Percentiles rank a stretch among this genome's conserved stretches.
Evolutionary conservation across 1,284 basidiomycete species (phyloP).

Genomic region (Naganishia albida): DNA sequence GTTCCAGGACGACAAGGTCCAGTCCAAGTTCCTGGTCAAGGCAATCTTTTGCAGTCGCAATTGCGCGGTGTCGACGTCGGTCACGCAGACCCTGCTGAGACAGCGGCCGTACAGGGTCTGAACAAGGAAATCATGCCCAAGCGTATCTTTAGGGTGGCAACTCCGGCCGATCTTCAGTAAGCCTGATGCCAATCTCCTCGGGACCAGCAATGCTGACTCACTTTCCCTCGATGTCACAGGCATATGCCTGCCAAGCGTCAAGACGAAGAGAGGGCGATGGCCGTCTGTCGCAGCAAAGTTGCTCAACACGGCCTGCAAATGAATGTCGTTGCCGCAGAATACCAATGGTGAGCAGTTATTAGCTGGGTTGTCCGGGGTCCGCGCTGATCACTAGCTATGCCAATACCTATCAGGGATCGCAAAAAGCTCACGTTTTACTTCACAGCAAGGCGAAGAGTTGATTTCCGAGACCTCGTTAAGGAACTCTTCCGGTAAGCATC

Average conservation of each 20-base stretch:
- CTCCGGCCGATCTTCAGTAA: constrained; percentile 77
- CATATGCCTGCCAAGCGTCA: constrained; percentile 74
- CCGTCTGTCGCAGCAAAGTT: constrained; percentile 87
- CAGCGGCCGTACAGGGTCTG: constrained; percentile 38
- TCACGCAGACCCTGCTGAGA: constrained; percentile 43
- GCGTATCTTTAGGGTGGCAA: constrained; percentile 93
- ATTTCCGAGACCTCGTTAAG: constrained; percentile 92
- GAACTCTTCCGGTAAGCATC: constrained; percentile 76
- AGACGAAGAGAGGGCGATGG: constrained; percentile 89
- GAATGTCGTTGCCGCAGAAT: constrained; percentile 97
- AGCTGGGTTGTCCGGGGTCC: background rate
- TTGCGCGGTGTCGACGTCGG: constrained; percentile 28
- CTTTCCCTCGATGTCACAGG: constrained; percentile 54
- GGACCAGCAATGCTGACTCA: background rate
- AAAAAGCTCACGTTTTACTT: constrained; percentile 98
- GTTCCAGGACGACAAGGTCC: constrained; percentile 55
- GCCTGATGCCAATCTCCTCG: constrained; percentile 44
- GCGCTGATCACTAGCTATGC: constrained; percentile 20
- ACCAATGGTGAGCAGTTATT: constrained; percentile 75
- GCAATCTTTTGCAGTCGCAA: constrained; percentile 9
- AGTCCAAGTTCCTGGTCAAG: background rate
- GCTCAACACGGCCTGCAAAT: constrained; percentile 90
- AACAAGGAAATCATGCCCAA: constrained; percentile 93
- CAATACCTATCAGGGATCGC: constrained; percentile 68
- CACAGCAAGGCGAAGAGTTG: constrained; percentile 90